Evolutionary conservation across 2,329 filamentous ascomycete genomes (phyloP), one percentile per base, ranked within the genome.

Genomic region (Coniochaeta sp.): DNA sequence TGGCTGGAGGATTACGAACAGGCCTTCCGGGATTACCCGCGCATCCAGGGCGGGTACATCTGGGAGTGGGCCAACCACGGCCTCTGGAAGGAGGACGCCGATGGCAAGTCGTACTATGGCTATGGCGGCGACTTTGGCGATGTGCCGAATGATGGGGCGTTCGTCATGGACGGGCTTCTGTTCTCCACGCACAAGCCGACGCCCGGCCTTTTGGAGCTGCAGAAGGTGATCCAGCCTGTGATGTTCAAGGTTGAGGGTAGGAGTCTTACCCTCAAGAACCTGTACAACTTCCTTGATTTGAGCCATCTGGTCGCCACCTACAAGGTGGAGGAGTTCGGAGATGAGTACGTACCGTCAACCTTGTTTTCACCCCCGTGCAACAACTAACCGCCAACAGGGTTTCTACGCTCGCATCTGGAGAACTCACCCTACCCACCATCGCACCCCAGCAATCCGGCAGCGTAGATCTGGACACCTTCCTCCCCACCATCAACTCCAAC

Each of bases 61-160:
- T 85, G 82, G 81, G 81, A 85, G 59, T 85, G 81, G 81, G 78
- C 77, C 0, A 84, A 83, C 65, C 80, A 83, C 49, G 79, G 80
- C 0, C 63, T 83, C 1, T 74, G 71, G 67, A 75, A 72, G 55
- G 68, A 73, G 16, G 67, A 71, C 3, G 57, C 64, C 18, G 63
- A 67, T 49, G 71, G 67, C 26, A 71, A 67, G 51, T 66, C 65
- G 0, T 82, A 74, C 59, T 82, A 79, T 56, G 81, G 72, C 1
- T 84, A 83, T 48, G 82, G 81, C 2, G 80, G 81, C 9, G 80
- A 85, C 58, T 85, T 83, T 64, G 79, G 76, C 1, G 82, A 85
- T 52, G 61, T 68, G 2, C 82, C 81, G 0, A 80, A 85, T 53
- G 81, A 85, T 53, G 72, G 71, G 2, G 78, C 75, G 0, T 85